A percentile compares a stretch with the other conserved stretches of the same genome.
These are phyloP conservation scores for Globisporangium sylvaticum DNA, from an alignment of 352 stramenopile species.

Conservation along the genomic window DNA sequence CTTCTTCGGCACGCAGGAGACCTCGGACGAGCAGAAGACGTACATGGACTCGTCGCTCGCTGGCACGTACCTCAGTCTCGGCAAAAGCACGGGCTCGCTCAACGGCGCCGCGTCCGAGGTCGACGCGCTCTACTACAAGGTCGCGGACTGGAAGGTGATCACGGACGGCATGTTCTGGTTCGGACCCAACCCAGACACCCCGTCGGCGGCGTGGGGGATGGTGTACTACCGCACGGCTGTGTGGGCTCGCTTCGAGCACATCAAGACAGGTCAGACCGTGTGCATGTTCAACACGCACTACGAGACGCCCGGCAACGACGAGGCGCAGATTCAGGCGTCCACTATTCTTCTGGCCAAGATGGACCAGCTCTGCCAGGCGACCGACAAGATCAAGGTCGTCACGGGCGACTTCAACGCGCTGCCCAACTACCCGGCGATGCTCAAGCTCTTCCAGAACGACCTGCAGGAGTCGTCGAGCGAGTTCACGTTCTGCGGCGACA, in stretches of 20 bases:
- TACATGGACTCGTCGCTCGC: constrained; percentile 54
- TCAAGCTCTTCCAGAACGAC: constrained; percentile 46
- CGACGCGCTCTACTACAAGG: constrained; percentile 65
- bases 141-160: constrained; percentile 51
- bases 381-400: constrained; percentile 61
- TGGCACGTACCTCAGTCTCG: constrained; percentile 60
- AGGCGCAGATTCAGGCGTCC: constrained; percentile 61
- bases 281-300: constrained; percentile 84
- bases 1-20: constrained; percentile 82
- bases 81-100: constrained; percentile 53
- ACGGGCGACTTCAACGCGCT: constrained; percentile 73
- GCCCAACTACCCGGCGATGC: constrained; percentile 59
- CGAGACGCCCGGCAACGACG: constrained; percentile 72
- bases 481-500: constrained; percentile 65
- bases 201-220: constrained; percentile 61
- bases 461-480: constrained; percentile 48
- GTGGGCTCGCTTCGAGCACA: constrained; percentile 72
- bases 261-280: constrained; percentile 48
- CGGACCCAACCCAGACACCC: constrained; percentile 42
- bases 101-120: constrained; percentile 52
- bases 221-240: constrained; percentile 67
- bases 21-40: constrained; percentile 58
- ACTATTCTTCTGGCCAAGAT: constrained; percentile 60
- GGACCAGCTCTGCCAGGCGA: constrained; percentile 40
- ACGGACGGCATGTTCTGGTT: constrained; percentile 63